A percentile compares a stretch with the other conserved stretches of the same genome.
These are phyloP conservation scores for Lactifluus subvellereus DNA, from an alignment of 768 basidiomycete genomes.

Conservation along the genomic window DNA sequence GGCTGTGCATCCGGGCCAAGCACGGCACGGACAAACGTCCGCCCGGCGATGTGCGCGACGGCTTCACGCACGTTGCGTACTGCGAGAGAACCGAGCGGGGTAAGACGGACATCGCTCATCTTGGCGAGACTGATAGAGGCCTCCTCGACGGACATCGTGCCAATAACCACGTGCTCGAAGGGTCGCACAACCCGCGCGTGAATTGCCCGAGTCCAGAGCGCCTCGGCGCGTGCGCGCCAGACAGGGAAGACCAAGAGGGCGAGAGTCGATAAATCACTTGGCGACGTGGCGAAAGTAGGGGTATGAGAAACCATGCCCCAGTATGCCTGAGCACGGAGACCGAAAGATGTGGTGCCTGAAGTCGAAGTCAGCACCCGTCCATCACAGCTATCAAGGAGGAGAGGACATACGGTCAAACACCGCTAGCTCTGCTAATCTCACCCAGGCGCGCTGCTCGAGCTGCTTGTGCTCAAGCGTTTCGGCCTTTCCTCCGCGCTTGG, in stretches of 20 bases:
- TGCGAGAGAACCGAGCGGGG: constrained; percentile 46
- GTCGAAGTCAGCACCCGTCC: constrained; percentile 8
- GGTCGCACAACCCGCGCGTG: constrained; percentile 33
- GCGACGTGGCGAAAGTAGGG: constrained; percentile 36
- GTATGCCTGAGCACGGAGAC: constrained; percentile 50
- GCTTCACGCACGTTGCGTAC: constrained; percentile 45
- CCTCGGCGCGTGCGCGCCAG: constrained; percentile 38
- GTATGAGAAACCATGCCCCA: constrained; percentile 42
- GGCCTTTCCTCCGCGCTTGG: constrained; percentile 28
- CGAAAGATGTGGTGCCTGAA: constrained; percentile 29
- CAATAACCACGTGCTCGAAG: constrained; percentile 52
- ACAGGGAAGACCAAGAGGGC: constrained; percentile 50
- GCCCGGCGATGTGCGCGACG: constrained; percentile 46
- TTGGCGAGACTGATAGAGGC: constrained; percentile 41
- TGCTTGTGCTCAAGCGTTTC: constrained; percentile 36
- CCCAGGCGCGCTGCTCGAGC: constrained; percentile 46
- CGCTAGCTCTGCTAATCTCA: constrained; percentile 44
- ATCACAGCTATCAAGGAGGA: neutral
- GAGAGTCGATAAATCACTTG: constrained; percentile 50
- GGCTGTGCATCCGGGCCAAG: constrained; percentile 23
- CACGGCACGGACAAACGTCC: constrained; percentile 48
- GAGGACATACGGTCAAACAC: constrained; percentile 35
- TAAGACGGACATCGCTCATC: constrained; percentile 28
- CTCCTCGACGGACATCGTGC: constrained; percentile 46
- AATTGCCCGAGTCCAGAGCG: constrained; percentile 40